These are phyloP conservation scores for Trypanosoma avium DNA, from an alignment of 208 protist species.

Conservation along the genomic window DNA sequence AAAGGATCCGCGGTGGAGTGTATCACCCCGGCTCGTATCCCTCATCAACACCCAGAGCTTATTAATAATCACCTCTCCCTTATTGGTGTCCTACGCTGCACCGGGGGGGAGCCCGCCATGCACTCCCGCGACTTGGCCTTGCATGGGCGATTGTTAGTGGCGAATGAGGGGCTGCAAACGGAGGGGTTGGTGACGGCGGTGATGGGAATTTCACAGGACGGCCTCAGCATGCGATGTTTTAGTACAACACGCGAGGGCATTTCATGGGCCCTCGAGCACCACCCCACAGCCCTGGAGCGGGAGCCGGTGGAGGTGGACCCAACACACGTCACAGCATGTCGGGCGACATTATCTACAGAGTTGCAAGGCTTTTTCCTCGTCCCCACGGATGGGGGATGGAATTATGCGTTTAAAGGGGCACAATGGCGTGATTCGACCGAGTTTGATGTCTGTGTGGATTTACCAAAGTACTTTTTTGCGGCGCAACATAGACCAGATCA, in stretches of 20 bases:
- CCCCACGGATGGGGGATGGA: slow-evolving; percentile 72
- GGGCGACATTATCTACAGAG: slow-evolving; percentile 63
- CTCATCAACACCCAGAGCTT: slow-evolving; percentile 56
- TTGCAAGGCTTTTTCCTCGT: slow-evolving; percentile 81
- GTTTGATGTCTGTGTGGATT: slow-evolving; percentile 75
- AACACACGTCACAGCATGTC: slow-evolving; percentile 52
- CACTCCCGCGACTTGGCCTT: slow-evolving; percentile 82
- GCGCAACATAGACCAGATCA: slow-evolving; percentile 78
- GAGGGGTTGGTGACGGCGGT: slow-evolving; percentile 44
- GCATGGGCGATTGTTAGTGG: slow-evolving; percentile 65
- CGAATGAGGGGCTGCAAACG: slow-evolving; percentile 64
- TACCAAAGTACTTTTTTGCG: slow-evolving; percentile 73
- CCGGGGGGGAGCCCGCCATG: slow-evolving; percentile 60
- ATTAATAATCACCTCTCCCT: slow-evolving; percentile 73
- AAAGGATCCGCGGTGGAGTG: slow-evolving; percentile 62
- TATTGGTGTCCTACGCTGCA: slow-evolving; percentile 73
- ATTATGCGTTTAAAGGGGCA: slow-evolving; percentile 86
- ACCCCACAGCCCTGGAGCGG: slow-evolving; percentile 52
- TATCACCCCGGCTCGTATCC: slow-evolving; percentile 65
- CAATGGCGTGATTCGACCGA: slow-evolving; percentile 71
- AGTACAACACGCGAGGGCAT: slow-evolving; percentile 79
- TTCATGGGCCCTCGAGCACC: slow-evolving; percentile 59
- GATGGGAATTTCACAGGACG: slow-evolving; percentile 64
- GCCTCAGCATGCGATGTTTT: slow-evolving; percentile 74
- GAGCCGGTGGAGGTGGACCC: slow-evolving; percentile 51